Evolutionary conservation across 805 yeast species (phyloP).

Genomic region (Yamadazyma sp.): DNA sequence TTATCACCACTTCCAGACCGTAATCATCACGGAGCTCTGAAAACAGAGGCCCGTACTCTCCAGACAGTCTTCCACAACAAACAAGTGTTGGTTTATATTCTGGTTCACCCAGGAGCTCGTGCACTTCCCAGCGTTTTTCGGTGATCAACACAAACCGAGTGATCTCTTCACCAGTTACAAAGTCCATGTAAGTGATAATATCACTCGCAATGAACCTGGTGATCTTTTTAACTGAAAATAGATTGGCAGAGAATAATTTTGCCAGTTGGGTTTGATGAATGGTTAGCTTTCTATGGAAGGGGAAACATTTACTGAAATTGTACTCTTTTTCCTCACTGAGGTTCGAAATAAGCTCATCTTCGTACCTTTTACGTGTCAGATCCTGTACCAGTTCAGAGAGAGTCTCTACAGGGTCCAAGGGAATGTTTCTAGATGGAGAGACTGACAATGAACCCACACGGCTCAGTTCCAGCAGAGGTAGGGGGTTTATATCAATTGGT

Average conservation of each 20-base stretch:
- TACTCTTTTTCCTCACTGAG: slow-evolving; percentile 53
- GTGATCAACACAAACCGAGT: slow-evolving; percentile 64
- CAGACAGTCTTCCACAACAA: slow-evolving; percentile 68
- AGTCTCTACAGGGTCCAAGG: slow-evolving; percentile 1
- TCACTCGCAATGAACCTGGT: slow-evolving; percentile 30
- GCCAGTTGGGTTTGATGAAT: slow-evolving; percentile 56
- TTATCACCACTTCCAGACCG: slow-evolving; percentile 25
- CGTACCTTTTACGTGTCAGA: slow-evolving; percentile 5
- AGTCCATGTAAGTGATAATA: slow-evolving; percentile 31
- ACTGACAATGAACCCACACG: slow-evolving; percentile 13
- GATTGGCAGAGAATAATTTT: slow-evolving; percentile 28
- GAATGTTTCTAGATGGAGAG: slow-evolving; percentile 17
- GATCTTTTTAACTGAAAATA: slow-evolving; percentile 24
- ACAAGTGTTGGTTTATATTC: slow-evolving; percentile 47
- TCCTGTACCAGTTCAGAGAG: slow-evolving; percentile 6
- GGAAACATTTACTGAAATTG: slow-evolving; percentile 77
- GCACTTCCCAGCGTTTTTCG: slow-evolving; percentile 74
- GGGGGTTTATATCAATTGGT: slow-evolving; percentile 10
- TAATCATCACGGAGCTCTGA: slow-evolving; percentile 34
- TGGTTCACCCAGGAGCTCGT: slow-evolving; percentile 37
- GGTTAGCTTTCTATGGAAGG: slow-evolving; percentile 65
- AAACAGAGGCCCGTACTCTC: slow-evolving; percentile 60
- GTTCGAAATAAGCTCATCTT: slow-evolving; percentile 16
- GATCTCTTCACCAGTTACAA: slow-evolving; percentile 52
- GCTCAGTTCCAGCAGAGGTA: slow-evolving; percentile 1